Percentiles rank a stretch among this genome's conserved stretches.
phyloP scores from a whole-genome alignment of 352 stramenopile genomes.

The Phytophthora multivora region DNA sequence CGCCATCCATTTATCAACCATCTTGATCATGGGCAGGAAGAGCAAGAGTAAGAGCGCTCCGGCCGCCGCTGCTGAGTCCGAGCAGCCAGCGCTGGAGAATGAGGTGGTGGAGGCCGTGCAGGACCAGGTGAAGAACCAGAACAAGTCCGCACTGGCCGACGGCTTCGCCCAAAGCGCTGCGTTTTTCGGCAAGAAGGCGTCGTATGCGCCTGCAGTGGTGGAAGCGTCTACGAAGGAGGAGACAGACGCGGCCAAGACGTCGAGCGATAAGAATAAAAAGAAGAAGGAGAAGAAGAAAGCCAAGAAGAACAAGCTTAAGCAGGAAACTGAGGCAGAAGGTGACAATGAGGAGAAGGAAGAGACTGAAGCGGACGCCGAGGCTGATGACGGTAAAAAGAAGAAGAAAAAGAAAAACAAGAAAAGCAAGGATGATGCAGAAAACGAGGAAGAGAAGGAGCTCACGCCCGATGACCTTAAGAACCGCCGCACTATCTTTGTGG shows the following conservation, averaged over 20 bases:
- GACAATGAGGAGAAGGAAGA: slow-evolving; percentile 7
- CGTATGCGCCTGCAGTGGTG: slow-evolving; percentile 38
- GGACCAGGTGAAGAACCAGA: slow-evolving; percentile 31
- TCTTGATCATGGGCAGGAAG: slow-evolving; percentile 46
- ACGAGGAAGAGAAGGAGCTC: slow-evolving; percentile 25
- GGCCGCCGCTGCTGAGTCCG: slow-evolving; percentile 1
- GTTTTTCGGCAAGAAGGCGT: slow-evolving; percentile 71
- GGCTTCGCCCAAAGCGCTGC: slow-evolving; percentile 66
- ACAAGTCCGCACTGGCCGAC: slow-evolving; percentile 38
- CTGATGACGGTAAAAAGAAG: slow-evolving; percentile 19
- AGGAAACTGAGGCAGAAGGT: slow-evolving; percentile 12
- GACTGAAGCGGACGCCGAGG: slow-evolving; percentile 11
- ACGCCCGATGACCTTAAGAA: slow-evolving; percentile 60
- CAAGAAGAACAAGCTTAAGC: slow-evolving; percentile 5
- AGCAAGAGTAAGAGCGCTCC: slow-evolving; percentile 25
- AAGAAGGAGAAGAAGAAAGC: slow-evolving; percentile 17
- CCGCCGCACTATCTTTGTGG: slow-evolving; percentile 90
- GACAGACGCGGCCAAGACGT: slow-evolving; percentile 5
- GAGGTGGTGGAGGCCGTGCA: slow-evolving; percentile 25
- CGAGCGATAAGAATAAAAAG: slow-evolving; percentile 4
- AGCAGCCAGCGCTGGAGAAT: slow-evolving; percentile 14
- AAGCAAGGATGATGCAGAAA: slow-evolving; percentile 7
- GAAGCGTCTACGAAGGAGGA: slow-evolving; percentile 10
- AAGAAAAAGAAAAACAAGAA: slow-evolving; percentile 33
- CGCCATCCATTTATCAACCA: slow-evolving; percentile 52